These are phyloP conservation scores for Lentithecium fluviatile DNA, from an alignment of 495 filamentous ascomycete genomes.

Conservation along the genomic window DNA sequence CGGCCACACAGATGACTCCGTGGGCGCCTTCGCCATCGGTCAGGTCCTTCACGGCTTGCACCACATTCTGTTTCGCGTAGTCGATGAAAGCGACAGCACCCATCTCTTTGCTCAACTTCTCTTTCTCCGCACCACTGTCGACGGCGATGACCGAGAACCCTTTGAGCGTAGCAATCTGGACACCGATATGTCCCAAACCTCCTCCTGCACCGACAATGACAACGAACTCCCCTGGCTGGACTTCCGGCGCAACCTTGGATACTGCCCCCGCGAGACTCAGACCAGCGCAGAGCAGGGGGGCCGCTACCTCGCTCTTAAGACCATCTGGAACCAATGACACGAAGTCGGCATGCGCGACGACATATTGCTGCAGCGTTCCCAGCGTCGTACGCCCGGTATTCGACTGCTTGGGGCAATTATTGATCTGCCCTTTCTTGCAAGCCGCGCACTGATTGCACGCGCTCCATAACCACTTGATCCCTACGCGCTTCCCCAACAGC, in stretches of 20 bases:
- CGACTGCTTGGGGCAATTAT: slow-evolving; percentile 62
- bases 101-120: slow-evolving; percentile 75
- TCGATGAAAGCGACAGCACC: slow-evolving; percentile 74
- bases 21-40: slow-evolving; percentile 31
- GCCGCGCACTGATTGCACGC: slow-evolving; percentile 22
- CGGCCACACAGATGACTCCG: slow-evolving; percentile 26
- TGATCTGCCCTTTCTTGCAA: slow-evolving; percentile 70
- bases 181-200: slow-evolving; percentile 75
- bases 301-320: slow-evolving; percentile 59
- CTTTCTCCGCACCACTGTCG: slow-evolving; percentile 75
- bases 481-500: slow-evolving; percentile 74
- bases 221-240: slow-evolving; percentile 68
- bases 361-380: slow-evolving; percentile 89
- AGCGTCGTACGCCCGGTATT: slow-evolving; percentile 88
- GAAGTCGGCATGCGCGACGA: slow-evolving; percentile 79
- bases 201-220: slow-evolving; percentile 87
- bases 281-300: slow-evolving; percentile 83
- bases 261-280: slow-evolving; percentile 72
- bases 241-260: slow-evolving; percentile 16
- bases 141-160: slow-evolving; percentile 75
- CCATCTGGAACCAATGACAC: slow-evolving; percentile 75
- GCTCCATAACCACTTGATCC: slow-evolving; percentile 45
- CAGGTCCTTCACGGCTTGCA: slow-evolving; percentile 17
- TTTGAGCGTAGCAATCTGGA: slow-evolving; percentile 84
- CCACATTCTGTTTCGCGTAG: slow-evolving; percentile 59